Evolutionary conservation across 257 asterid genomes (phyloP), one percentile per base, ranked within the genome.

Genomic region (Parsonsia alboflavescens): DNA sequence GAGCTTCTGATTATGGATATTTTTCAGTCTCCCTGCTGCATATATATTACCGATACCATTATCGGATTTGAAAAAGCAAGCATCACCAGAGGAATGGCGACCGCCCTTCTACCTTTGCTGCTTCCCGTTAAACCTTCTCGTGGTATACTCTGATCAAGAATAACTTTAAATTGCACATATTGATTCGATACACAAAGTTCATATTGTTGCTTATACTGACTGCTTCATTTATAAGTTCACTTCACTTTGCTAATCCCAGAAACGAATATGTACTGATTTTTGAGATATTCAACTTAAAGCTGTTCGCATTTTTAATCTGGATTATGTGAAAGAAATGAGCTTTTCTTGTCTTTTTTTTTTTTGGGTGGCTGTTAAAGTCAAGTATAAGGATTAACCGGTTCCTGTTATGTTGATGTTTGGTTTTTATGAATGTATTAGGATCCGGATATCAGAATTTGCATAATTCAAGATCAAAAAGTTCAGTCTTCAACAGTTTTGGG

Each of bases 401-500:
- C 8, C 36, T 36, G 26, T 39, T 41, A 10, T 21, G 46, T 17
- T 64, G 70, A 64, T 33, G 13, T 64, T 7, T 17, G 49, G 26
- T 36, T 64, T 39, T 17, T n/a, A n/a, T n/a, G 49, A 39, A 65
- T 19, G 41, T 17, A 65, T 39, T 21, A 39, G 50, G 50, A 3
- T 52, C 69, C 53, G 77, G 73, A 21, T 24, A 50, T 44, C 58
- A 50, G 54, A 10, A 54, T 41, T 62, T 62, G 58, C 41, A 63
- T 16, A 42, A 52, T 74, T 69, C 76, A 44, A 74, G 79, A 70
- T 76, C 81, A 70, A 76, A 65, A 72, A 39, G 68, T 78, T 70
- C 70, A 39, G 63, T 44, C 36, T 76, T 49, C 26, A 80, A 78
- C 45, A 74, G 76, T 65, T 62, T 48, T 4, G 19, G 24, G 7